phyloP scores from a whole-genome alignment of 1,284 basidiomycete genomes.

The Trichosporon sp. region DNA sequence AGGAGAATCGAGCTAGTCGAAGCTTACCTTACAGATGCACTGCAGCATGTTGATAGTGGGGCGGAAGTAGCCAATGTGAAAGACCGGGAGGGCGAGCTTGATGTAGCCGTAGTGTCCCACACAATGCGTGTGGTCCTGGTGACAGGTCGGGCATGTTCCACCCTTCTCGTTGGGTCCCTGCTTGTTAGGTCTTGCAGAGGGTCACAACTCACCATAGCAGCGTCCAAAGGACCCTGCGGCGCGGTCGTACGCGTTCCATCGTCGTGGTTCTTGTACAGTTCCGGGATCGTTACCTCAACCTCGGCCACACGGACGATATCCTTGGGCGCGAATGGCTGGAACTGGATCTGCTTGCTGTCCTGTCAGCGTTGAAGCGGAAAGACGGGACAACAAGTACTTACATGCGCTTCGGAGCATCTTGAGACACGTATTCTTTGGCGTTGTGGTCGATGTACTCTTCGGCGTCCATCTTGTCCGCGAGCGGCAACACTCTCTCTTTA shows the following conservation, averaged over 20 bases:
- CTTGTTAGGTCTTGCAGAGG: constrained; percentile 21
- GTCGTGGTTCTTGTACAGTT: constrained; percentile 71
- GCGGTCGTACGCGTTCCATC: constrained; percentile 66
- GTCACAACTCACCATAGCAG: constrained; percentile 67
- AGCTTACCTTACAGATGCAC: constrained; percentile 85
- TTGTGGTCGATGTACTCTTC: constrained; percentile 43
- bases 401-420: constrained; percentile 90
- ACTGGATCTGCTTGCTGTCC: constrained; percentile 86
- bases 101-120: constrained; percentile 98
- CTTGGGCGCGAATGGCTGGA: constrained; percentile 85
- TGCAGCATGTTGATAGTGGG: constrained; percentile 92
- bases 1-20: neutral
- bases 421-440: constrained; percentile 78
- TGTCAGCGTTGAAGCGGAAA: constrained; percentile 10
- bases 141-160: constrained; percentile 92
- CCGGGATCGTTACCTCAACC: constrained; percentile 88
- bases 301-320: constrained; percentile 92
- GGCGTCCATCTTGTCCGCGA: constrained; percentile 29
- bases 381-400: constrained; percentile 56
- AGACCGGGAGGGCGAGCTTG: constrained; percentile 92
- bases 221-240: constrained; percentile 87
- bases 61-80: constrained; percentile 98
- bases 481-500: constrained; percentile 13
- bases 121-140: constrained; percentile 87
- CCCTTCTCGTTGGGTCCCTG: constrained; percentile 95